These are phyloP conservation scores for Talaromyces piceae DNA, from an alignment of 2,329 filamentous ascomycete species.

Conservation along the genomic window DNA sequence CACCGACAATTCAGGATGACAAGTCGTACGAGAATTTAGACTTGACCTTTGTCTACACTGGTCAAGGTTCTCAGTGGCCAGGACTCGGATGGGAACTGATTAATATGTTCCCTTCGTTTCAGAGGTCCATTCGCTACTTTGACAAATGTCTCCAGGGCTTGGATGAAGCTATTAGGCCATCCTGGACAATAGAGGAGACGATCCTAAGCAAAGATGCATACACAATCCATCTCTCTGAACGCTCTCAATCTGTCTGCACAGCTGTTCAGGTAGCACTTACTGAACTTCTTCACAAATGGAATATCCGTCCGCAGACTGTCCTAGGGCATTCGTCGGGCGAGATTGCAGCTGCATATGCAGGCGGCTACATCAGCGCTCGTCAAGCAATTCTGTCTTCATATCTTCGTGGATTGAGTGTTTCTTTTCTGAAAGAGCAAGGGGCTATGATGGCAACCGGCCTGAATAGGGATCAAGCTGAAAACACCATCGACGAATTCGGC, in stretches of 20 bases:
- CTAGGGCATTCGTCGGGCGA: conserved; percentile 12
- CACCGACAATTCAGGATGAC: neutral
- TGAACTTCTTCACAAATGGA: conserved; percentile 5
- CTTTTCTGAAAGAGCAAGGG: neutral
- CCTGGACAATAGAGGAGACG: neutral
- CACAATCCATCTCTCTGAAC: neutral
- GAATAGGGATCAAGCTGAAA: too few species aligned
- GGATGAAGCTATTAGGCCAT: neutral
- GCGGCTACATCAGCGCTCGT: neutral
- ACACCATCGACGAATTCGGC: too few species aligned
- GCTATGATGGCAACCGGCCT: neutral
- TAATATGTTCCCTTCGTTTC: neutral
- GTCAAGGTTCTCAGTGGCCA: conserved; percentile 22
- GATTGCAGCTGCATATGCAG: conserved; percentile 9
- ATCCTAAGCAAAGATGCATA: neutral
- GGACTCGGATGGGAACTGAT: conserved; percentile 15
- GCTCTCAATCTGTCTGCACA: conserved; percentile 13
- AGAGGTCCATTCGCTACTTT: neutral
- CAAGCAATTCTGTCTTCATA: neutral
- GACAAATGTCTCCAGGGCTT: neutral
- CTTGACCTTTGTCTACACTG: conserved; percentile 19
- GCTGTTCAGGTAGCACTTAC: conserved; percentile 12
- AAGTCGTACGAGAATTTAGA: neutral
- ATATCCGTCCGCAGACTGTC: neutral
- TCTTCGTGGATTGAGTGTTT: neutral